Percentiles rank a stretch among this genome's conserved stretches.
Conservation (phyloP, 2,329 filamentous ascomycete species). For the Xylaria sp. region DNA sequence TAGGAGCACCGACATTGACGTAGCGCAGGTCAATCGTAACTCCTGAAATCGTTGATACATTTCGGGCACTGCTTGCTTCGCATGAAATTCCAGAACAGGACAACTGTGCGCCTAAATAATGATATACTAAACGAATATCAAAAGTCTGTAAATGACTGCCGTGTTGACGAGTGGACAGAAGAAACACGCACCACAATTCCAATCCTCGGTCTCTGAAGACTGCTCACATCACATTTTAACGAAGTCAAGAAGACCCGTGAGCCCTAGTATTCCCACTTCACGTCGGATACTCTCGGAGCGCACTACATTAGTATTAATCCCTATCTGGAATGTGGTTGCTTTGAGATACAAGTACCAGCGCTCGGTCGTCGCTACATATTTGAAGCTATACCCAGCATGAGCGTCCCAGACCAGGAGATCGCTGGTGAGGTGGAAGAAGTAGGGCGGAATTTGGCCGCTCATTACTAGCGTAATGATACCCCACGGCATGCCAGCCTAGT, state of each 20-base stretch:
- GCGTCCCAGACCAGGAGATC: not conserved
- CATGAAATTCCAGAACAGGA: not conserved
- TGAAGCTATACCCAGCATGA: not conserved
- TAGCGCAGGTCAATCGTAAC: not conserved
- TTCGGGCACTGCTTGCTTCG: not conserved
- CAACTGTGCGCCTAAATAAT: not conserved
- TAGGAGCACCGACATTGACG: not conserved
- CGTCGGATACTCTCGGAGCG: slow-evolving; percentile 1
- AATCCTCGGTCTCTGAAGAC: not conserved
- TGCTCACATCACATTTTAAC: slow-evolving; percentile 11
- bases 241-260: slow-evolving; percentile 1
- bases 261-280: slow-evolving; percentile 6
- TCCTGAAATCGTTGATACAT: not conserved
- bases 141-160: not conserved
- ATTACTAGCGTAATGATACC: slow-evolving; percentile 24
- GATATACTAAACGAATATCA: not conserved
- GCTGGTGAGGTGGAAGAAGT: not conserved
- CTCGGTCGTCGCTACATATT: not conserved
- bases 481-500: slow-evolving; percentile 15
- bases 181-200: not conserved
- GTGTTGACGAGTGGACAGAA: not conserved
- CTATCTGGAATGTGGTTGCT: slow-evolving; percentile 22
- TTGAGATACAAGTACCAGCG: not conserved
- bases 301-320: slow-evolving; percentile 12
- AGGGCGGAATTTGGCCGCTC: slow-evolving; percentile 36